Percentiles rank a stretch among this genome's conserved stretches.
phyloP scores from a whole-genome alignment of 192 early-diverging fungal species.

The Umbelopsis sp. region DNA sequence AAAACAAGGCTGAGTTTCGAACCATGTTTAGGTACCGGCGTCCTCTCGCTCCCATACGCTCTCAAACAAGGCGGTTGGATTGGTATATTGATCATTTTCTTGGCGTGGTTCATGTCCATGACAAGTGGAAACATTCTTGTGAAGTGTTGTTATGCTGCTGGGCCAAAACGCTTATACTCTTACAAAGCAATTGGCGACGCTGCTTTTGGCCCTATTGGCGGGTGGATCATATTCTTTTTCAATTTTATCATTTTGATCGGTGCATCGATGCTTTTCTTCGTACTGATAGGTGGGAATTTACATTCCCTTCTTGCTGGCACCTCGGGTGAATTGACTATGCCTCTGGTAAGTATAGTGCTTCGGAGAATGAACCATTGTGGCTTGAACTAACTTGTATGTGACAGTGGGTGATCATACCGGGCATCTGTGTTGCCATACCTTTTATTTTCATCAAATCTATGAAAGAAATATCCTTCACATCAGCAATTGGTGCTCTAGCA shows the following conservation, averaged over 20 bases:
- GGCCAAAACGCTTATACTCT: slow-evolving; percentile 50
- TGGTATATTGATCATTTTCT: slow-evolving; percentile 31
- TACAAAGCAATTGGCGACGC: slow-evolving; percentile 69
- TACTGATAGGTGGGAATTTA: slow-evolving; percentile 70
- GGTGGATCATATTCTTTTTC: slow-evolving; percentile 61
- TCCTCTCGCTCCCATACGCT: slow-evolving; percentile 24
- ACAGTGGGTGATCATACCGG: slow-evolving; percentile 59
- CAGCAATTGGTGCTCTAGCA: slow-evolving; percentile 68
- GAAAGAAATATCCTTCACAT: slow-evolving; percentile 74
- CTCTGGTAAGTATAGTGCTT: slow-evolving; percentile 24
- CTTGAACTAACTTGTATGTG: not conserved
- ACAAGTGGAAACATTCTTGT: slow-evolving; percentile 28
- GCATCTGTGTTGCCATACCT: slow-evolving; percentile 63
- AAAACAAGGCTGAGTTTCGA: not conserved
- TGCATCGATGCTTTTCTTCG: slow-evolving; percentile 66
- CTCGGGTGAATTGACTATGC: slow-evolving; percentile 44
- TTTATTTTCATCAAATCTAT: slow-evolving; percentile 73
- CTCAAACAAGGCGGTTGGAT: slow-evolving; percentile 42
- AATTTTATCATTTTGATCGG: slow-evolving; percentile 70
- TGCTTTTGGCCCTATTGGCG: slow-evolving; percentile 67
- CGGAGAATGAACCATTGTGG: slow-evolving; percentile 11
- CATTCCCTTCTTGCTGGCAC: slow-evolving; percentile 53
- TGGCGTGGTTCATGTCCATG: slow-evolving; percentile 34
- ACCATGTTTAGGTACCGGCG: slow-evolving; percentile 4
- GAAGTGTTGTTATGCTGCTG: slow-evolving; percentile 34